Evolutionary conservation across 2,329 filamentous ascomycete species (phyloP).

Genomic region (Colletotrichum sp.): DNA sequence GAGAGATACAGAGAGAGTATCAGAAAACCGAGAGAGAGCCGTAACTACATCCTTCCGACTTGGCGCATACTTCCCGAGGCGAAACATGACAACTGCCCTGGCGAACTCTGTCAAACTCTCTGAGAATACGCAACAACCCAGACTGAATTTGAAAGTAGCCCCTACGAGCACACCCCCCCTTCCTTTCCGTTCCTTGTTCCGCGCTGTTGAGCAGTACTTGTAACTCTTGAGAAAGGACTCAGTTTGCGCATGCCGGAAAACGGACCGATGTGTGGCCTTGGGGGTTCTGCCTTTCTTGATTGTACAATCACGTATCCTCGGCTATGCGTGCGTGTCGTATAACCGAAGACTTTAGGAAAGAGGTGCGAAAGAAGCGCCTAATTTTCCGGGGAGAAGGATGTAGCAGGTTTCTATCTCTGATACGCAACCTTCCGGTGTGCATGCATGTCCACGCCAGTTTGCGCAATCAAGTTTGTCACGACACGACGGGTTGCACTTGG

Average conservation of each 20-base stretch:
- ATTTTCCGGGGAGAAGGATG: background rate
- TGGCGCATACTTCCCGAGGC: conserved; percentile 10
- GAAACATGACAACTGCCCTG: conserved; percentile 15
- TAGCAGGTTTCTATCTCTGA: background rate
- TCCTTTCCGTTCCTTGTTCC: background rate
- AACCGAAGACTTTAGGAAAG: background rate
- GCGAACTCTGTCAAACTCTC: conserved; percentile 2
- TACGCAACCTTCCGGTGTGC: background rate
- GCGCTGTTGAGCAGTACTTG: background rate
- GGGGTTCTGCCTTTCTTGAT: background rate
- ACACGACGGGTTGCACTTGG: background rate
- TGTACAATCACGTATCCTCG: background rate
- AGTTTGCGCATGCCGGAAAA: background rate
- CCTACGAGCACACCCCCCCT: background rate
- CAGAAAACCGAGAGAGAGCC: background rate
- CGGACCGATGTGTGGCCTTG: background rate
- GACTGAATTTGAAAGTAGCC: background rate
- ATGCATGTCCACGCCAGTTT: background rate
- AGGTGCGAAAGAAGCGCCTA: background rate
- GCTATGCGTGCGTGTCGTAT: background rate
- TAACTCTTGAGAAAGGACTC: background rate
- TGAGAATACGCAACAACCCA: background rate
- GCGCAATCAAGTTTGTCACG: background rate
- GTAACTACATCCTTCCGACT: background rate
- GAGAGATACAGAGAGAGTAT: background rate